Percentiles rank a stretch among this genome's conserved stretches.
phyloP scores from a whole-genome alignment of 345 rosid genomes.

The Moricandia moricandioides region DNA sequence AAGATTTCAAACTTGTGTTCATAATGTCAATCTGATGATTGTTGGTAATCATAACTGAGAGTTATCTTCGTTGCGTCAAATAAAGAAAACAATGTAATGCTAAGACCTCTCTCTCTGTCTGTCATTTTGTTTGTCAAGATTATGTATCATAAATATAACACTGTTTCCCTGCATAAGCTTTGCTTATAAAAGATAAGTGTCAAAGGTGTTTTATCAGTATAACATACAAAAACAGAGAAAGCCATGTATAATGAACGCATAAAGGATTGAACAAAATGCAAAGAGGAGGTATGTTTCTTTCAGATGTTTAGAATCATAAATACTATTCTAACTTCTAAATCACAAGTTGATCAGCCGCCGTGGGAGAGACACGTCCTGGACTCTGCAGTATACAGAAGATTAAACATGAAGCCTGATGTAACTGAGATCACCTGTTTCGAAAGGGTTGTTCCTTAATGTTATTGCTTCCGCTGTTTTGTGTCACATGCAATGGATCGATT shows the following conservation, averaged over 20 bases:
- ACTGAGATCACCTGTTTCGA: constrained; percentile 21
- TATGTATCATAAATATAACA: too few relatives aligned
- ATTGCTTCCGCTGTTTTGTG: constrained; percentile 13
- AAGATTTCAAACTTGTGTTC: constrained; percentile 16
- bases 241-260: constrained; percentile 14
- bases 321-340: constrained; percentile 26
- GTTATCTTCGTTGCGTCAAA: constrained; percentile 19
- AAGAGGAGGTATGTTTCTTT: constrained; percentile 17
- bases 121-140: neutral
- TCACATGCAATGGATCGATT: neutral
- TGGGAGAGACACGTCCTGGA: constrained; percentile 24
- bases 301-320: constrained; percentile 27
- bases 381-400: constrained; percentile 21
- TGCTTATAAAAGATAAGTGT: constrained; percentile 16
- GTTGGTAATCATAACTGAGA: constrained; percentile 31
- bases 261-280: constrained; percentile 23
- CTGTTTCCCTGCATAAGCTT: constrained; percentile 19
- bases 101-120: neutral
- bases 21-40: constrained; percentile 22
- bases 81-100: constrained; percentile 21
- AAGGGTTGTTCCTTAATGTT: constrained; percentile 16
- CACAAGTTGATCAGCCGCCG: constrained; percentile 18
- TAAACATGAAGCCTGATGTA: neutral
- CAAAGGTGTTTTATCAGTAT: neutral
- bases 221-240: constrained; percentile 15